phyloP scores from a whole-genome alignment of 345 rosid genomes.

The Linum tenue region DNA sequence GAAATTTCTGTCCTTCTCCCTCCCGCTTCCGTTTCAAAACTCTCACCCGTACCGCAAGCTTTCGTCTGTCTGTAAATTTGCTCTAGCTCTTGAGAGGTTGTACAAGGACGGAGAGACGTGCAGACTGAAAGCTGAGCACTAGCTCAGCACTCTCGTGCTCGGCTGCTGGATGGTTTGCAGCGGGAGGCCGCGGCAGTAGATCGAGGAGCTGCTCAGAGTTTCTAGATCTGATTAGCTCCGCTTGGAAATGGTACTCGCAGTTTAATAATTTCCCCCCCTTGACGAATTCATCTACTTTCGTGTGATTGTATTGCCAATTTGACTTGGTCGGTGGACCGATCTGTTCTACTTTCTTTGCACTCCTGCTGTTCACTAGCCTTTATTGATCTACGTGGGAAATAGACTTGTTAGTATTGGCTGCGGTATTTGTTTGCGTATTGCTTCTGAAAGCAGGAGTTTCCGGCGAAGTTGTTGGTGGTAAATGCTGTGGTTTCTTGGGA shows the following conservation, averaged over 20 bases:
- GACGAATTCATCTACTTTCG: not conserved
- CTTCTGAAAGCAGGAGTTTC: not conserved
- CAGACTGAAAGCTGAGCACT: not conserved
- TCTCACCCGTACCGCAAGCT: too few relatives aligned
- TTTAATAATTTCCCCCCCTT: not conserved
- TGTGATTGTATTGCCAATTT: not conserved
- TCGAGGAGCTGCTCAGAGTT: conserved; percentile 33
- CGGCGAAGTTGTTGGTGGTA: not conserved
- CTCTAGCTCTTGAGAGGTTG: too few relatives aligned
- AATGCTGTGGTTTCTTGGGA: not conserved
- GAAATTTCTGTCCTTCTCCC: too few relatives aligned
- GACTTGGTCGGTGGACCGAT: conserved; percentile 28
- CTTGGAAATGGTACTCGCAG: conserved; percentile 28
- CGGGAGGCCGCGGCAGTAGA: conserved; percentile 28
- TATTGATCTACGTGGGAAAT: conserved; percentile 9
- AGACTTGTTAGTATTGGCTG: not conserved
- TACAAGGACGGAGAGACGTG: not conserved
- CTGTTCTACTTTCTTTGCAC: conserved; percentile 16
- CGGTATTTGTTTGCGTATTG: not conserved
- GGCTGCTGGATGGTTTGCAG: conserved; percentile 25
- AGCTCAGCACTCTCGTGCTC: not conserved
- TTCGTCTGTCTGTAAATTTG: too few relatives aligned
- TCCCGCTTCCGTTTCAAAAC: too few relatives aligned
- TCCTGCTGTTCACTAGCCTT: conserved; percentile 3
- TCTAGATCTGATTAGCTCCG: conserved; percentile 31